Evolutionary conservation across 2,329 filamentous ascomycete genomes (phyloP).

Genomic region (Xylariaceae sp.): DNA sequence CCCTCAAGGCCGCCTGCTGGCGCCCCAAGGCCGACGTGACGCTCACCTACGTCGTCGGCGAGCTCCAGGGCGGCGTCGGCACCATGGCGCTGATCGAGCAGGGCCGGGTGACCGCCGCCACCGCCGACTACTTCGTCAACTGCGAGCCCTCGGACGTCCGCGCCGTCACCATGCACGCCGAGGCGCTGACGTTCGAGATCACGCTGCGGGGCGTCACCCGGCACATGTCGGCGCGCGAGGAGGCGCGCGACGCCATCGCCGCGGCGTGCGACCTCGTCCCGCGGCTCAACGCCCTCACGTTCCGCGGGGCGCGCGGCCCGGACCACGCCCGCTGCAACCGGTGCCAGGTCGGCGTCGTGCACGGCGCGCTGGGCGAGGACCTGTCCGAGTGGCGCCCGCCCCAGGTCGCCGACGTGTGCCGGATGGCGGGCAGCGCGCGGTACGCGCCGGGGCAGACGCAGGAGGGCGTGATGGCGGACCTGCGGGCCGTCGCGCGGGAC

Average conservation of each 20-base stretch:
- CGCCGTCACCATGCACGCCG: constrained; percentile 24
- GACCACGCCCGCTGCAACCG: constrained; percentile 22
- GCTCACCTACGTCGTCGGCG: constrained; percentile 24
- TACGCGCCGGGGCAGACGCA: constrained; percentile 23
- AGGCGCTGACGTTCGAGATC: constrained; percentile 21
- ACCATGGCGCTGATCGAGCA: constrained; percentile 21
- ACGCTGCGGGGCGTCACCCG: constrained; percentile 18
- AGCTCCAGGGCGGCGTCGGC: constrained; percentile 23
- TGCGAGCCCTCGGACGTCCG: constrained; percentile 24
- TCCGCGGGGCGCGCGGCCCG: constrained; percentile 15
- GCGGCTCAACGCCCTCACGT: constrained; percentile 14
- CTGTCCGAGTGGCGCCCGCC: constrained; percentile 21
- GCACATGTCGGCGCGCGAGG: constrained; percentile 25
- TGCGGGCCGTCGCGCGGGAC: constrained; percentile 11
- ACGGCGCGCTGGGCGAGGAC: constrained; percentile 20
- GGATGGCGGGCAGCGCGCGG: constrained; percentile 19
- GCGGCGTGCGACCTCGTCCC: constrained; percentile 22
- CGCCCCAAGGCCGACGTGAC: constrained; percentile 16
- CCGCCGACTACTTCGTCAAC: constrained; percentile 22
- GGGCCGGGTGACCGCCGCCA: constrained; percentile 11
- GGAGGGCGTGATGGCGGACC: constrained; percentile 19
- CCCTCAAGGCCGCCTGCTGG: constrained; percentile 17
- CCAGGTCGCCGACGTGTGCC: constrained; percentile 21
- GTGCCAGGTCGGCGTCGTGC: constrained; percentile 22
- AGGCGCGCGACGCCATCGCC: constrained; percentile 21